Evolutionary conservation across 805 yeast species (phyloP).

Genomic region (Lipomyces sp.): DNA sequence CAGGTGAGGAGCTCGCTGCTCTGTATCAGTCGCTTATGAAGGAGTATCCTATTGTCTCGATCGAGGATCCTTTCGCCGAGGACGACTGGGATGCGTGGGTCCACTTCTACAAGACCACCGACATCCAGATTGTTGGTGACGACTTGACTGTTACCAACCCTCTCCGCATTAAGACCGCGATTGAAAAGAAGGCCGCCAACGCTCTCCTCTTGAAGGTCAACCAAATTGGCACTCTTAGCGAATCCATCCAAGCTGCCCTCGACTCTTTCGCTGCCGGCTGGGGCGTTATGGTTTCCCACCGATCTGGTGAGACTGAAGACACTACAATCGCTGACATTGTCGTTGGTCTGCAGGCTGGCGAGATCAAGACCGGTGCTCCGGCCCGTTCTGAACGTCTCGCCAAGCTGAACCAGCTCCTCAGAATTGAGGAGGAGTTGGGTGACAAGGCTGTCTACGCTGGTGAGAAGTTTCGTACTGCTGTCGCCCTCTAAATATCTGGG

Average conservation of each 20-base stretch:
- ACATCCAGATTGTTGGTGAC: slow-evolving; percentile 91
- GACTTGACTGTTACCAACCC: slow-evolving; percentile 99
- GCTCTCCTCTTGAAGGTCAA: slow-evolving; percentile 95
- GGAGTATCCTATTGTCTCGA: slow-evolving; percentile 96
- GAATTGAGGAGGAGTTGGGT: slow-evolving; percentile 98
- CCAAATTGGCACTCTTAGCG: slow-evolving; percentile 97
- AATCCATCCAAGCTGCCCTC: slow-evolving; percentile 95
- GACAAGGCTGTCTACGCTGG: slow-evolving; percentile 78
- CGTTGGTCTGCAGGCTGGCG: slow-evolving; percentile 98
- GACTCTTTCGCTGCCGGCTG: slow-evolving; percentile 94
- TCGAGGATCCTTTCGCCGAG: slow-evolving; percentile 99
- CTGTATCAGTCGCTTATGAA: slow-evolving; percentile 78
- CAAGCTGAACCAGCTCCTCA: slow-evolving; percentile 95
- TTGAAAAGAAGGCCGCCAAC: slow-evolving; percentile 93
- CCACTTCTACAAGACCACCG: slow-evolving; percentile 64
- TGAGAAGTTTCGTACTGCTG: slow-evolving; percentile 34
- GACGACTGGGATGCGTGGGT: slow-evolving; percentile 99
- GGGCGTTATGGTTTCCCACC: slow-evolving; percentile 99
- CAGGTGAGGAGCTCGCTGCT: slow-evolving; percentile 84
- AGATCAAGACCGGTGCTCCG: slow-evolving; percentile 99
- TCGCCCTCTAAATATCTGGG: slow-evolving; percentile 10
- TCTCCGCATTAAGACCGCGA: slow-evolving; percentile 89
- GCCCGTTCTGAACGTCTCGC: slow-evolving; percentile 99
- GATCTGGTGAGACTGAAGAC: slow-evolving; percentile 99
- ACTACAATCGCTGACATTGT: slow-evolving; percentile 96